Evolutionary conservation across 2,329 filamentous ascomycete genomes (phyloP), one percentile per base, ranked within the genome.

Genomic region (Neocucurbitaria cava): DNA sequence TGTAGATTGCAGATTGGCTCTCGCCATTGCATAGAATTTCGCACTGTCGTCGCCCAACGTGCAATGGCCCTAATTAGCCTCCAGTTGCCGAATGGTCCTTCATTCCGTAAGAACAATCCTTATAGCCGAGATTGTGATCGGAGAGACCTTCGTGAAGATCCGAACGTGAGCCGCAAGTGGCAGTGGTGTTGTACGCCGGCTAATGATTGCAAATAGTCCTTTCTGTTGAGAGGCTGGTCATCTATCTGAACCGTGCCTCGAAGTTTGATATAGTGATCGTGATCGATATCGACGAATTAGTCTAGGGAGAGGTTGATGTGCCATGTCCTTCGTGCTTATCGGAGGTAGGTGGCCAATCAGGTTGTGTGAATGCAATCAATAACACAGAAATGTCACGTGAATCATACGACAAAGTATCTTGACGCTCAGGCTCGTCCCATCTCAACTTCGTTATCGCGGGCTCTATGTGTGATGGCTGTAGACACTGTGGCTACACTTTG

Each of bases 21-120:
- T 47, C 9, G 46, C 52, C 52, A 50, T 54, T 50, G 46, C 52
- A 49, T 39, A 44, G 18, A 33, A 42, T 43, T 31, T 38, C 20
- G 42, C 5, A 28, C 28, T 42, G 18, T 26, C 21, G 18, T 35
- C 40, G 40, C 21, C 40, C 40, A 42, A 42, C 23, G 21, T 42
- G 40, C 21, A 20, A 23, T 20, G 23, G n/a, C n/a, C 23, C 21
- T 23, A 30, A 42, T 42, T 42, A 42, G 40, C 20, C 40, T 42
- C 40, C 23, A 42, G 18, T 42, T n/a, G 17, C 24, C 24, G 28
- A 49, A 8, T 15, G 39, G 6, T 38, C 15, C 35, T 18, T 18
- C 35, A 18, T 38, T 38, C 35, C n/a, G 35, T 38, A 9, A 21
- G 35, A 15, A 15, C 24, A 15, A 18, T 38, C 35, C 7, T 15